Evolutionary conservation across 2,329 filamentous ascomycete genomes (phyloP), one percentile per base, ranked within the genome.

Genomic region (Sporothrix brunneoviolacea): DNA sequence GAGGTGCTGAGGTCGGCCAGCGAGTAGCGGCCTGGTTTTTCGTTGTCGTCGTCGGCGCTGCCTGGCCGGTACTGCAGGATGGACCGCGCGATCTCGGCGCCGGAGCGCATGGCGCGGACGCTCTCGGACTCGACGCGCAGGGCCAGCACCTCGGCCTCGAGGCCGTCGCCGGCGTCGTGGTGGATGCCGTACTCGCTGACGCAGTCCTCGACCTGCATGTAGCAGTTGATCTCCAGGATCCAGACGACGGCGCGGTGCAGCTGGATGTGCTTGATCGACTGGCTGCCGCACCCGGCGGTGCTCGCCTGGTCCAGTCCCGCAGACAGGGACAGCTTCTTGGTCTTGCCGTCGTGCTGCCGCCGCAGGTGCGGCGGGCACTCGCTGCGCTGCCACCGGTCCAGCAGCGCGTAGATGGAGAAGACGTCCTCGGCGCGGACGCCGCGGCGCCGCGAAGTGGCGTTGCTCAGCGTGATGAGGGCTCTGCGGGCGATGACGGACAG

Each of bases 151-250:
- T 55, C 53, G 13, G 33, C 39, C 7, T 53, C 50, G 16, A 58
- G 42, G 33, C 30, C 24, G 19, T n/a, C 9, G 9, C 18, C 18
- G 28, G 19, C n/a, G 21, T 18, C 35, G 9, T 18, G 19, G 8
- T 18, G 6, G 28, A 59, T 22, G 24, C 57, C 57, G 36, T 54
- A 54, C 39, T 56, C 48, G 30, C 28, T 32, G 1, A 56, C 53
- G 33, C 53, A 57, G 15, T 42, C 50, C 18, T 56, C 55, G 2
- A 59, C 53, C 32, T 58, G 55, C 47, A 58, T 39, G 40, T 56
- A 59, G 52, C 54, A 57, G 47, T 58, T 56, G 51, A 56, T 22
- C 21, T 55, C 55, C 8, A 58, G 35, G 18, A 57, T 39, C 42
- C 52, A 57, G 19, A 59, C 36, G 15, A 57, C 55, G 7, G 50